Conservation (phyloP, 768 basidiomycete species). For the Termitomyces sp. region DNA sequence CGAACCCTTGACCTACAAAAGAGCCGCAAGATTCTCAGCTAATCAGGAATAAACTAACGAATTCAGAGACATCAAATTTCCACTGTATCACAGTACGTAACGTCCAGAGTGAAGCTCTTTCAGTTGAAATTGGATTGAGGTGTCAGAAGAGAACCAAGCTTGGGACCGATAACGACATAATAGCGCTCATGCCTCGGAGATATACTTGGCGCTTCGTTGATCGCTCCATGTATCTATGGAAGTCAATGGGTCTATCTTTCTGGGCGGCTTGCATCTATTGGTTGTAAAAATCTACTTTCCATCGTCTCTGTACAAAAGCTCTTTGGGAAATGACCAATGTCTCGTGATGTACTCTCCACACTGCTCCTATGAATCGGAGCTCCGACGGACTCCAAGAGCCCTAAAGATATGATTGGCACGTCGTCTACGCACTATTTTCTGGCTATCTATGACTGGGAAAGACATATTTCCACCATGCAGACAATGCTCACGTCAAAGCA, state of each 20-base stretch:
- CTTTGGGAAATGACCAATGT: background rate
- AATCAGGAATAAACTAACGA: background rate
- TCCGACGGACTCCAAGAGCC: background rate
- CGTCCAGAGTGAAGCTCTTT: background rate
- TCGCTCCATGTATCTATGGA: background rate
- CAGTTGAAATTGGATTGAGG: background rate
- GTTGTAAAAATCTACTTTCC: background rate
- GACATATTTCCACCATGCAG: background rate
- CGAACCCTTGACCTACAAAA: too few species aligned
- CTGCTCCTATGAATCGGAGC: background rate
- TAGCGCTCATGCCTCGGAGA: background rate
- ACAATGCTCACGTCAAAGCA: slow-evolving; percentile 2
- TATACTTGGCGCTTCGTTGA: background rate
- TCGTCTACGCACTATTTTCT: background rate
- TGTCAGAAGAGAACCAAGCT: background rate
- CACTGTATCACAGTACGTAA: background rate
- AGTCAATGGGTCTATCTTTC: too few species aligned
- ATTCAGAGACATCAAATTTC: background rate
- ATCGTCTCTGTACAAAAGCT: background rate
- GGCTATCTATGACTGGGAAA: background rate
- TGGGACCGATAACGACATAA: background rate
- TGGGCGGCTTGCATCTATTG: background rate
- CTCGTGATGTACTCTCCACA: background rate
- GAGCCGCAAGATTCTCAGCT: background rate
- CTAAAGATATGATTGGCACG: background rate